phyloP scores from a whole-genome alignment of 2,329 filamentous ascomycete species.

The Fusarium virguliforme region DNA sequence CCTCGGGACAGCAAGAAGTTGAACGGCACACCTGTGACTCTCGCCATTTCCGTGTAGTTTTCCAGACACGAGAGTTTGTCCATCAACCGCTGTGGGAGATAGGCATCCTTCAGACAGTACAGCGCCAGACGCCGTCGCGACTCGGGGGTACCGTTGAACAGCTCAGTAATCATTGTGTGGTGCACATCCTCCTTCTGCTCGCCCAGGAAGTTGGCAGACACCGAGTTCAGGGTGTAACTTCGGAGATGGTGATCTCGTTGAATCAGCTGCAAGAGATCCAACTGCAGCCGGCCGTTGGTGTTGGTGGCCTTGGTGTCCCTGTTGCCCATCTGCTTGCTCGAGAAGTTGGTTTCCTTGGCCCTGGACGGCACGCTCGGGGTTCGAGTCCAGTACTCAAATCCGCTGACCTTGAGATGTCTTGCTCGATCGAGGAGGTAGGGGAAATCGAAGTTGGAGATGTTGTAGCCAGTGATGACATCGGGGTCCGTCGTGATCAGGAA shows the following conservation, averaged over 20 bases:
- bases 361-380: constrained; percentile 80
- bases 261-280: constrained; percentile 94
- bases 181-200: constrained; percentile 99
- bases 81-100: constrained; percentile 92
- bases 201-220: constrained; percentile 92
- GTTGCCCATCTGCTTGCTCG: constrained; percentile 98
- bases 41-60: constrained; percentile 99
- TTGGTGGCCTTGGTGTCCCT: constrained; percentile 95
- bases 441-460: constrained; percentile 98
- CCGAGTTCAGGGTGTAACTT: constrained; percentile 98
- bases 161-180: constrained; percentile 98
- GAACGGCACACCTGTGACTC: constrained; percentile 98
- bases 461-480: constrained; percentile 98
- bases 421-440: constrained; percentile 94
- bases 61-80: constrained; percentile 98
- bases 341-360: constrained; percentile 87
- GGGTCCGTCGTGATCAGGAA: constrained; percentile 93
- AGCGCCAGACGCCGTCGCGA: constrained; percentile 91
- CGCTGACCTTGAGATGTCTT: constrained; percentile 82
- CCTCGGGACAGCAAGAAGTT: constrained; percentile 93
- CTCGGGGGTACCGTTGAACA: constrained; percentile 96
- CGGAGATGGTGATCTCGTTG: constrained; percentile 95
- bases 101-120: constrained; percentile 98
- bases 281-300: constrained; percentile 91
- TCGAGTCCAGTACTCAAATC: constrained; percentile 91